phyloP scores from a whole-genome alignment of 139 green algal genomes.

The Coelastrella sp. region DNA sequence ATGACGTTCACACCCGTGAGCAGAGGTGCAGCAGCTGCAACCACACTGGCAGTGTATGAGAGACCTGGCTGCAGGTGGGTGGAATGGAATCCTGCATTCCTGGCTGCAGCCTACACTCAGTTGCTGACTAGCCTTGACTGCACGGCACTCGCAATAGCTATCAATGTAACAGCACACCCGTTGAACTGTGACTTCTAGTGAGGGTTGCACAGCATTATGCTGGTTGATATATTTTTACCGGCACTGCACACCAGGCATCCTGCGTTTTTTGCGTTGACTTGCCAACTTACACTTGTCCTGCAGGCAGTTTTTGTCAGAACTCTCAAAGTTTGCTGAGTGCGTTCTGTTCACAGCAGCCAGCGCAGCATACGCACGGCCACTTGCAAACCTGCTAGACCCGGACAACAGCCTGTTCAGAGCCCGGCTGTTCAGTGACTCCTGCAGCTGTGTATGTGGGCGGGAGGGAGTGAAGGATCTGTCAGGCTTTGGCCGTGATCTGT shows the following conservation, averaged over 20 bases:
- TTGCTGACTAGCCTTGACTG: no score
- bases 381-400: conserved; percentile 61
- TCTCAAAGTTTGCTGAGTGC: conserved; percentile 62
- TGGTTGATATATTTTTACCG: no score
- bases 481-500: conserved; percentile 62
- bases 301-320: conserved; percentile 60
- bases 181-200: no score
- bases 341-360: conserved; percentile 74
- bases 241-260: no score
- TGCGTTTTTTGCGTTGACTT: background rate
- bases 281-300: conserved; percentile 24
- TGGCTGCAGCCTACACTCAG: no score
- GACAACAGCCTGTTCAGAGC: conserved; percentile 36
- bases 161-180: no score
- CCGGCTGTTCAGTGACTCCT: conserved; percentile 54
- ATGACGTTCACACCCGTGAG: background rate
- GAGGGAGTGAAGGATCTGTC: conserved; percentile 75
- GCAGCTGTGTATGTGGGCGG: conserved; percentile 43
- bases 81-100: no score
- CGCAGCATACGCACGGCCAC: conserved; percentile 56
- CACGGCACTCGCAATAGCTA: no score
- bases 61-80: conserved; percentile 46
- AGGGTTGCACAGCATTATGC: no score
- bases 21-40: conserved; percentile 15
- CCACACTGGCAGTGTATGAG: conserved; percentile 61